These are phyloP conservation scores for Orbilia ellipsospora DNA, from an alignment of 2,329 filamentous ascomycete species.

Conservation along the genomic window DNA sequence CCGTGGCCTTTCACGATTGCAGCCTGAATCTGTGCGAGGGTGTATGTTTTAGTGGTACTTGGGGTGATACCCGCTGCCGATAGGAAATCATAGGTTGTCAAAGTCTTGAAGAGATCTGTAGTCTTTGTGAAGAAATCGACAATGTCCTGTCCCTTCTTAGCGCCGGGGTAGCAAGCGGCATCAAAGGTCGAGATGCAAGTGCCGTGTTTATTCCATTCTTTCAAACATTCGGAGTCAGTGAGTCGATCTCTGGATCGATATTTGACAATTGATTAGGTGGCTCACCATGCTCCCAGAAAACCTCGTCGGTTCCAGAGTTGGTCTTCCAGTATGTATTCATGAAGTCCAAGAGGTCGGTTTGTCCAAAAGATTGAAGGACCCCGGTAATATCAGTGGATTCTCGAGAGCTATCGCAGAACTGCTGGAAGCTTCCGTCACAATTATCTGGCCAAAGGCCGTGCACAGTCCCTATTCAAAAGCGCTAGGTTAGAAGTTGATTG, in stretches of 20 bases:
- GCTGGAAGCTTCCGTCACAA: slow-evolving; percentile 72
- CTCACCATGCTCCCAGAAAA: slow-evolving; percentile 76
- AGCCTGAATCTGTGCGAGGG: slow-evolving; percentile 69
- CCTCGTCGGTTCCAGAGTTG: slow-evolving; percentile 72
- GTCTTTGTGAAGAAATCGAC: slow-evolving; percentile 76
- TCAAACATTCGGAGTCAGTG: no score
- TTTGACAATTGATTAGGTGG: no score
- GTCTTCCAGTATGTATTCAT: slow-evolving; percentile 80
- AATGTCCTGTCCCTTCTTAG: slow-evolving; percentile 72
- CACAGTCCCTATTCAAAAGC: slow-evolving; percentile 38
- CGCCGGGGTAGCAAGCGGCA: slow-evolving; percentile 73
- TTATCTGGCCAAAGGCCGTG: slow-evolving; percentile 68
- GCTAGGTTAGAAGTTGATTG: background rate
- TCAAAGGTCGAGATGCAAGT: slow-evolving; percentile 74
- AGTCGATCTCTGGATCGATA: background rate
- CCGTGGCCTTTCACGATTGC: slow-evolving; percentile 69
- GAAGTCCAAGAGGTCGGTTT: slow-evolving; percentile 70
- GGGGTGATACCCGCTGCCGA: slow-evolving; percentile 62
- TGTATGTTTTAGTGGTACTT: slow-evolving; percentile 70
- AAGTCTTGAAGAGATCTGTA: slow-evolving; percentile 73
- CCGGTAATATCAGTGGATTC: slow-evolving; percentile 74
- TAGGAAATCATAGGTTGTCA: slow-evolving; percentile 71
- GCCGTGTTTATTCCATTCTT: slow-evolving; percentile 75
- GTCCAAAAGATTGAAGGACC: slow-evolving; percentile 70
- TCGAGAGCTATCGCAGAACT: slow-evolving; percentile 72